These are phyloP conservation scores for Gossypium davidsonii DNA, from an alignment of 441 rosid genomes.

Conservation along the genomic window DNA sequence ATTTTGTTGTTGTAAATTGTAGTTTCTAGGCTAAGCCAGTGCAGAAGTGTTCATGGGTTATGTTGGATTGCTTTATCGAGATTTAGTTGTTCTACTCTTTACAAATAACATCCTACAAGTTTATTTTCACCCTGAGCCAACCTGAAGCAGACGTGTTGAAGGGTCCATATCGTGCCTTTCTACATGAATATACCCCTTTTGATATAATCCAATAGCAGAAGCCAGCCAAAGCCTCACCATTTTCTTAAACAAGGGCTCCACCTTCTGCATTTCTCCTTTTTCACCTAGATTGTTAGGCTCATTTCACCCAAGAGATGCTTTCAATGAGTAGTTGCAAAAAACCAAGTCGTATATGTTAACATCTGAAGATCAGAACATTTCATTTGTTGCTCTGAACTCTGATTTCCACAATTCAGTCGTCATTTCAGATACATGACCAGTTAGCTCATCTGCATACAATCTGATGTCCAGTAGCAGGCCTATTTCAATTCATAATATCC, in stretches of 20 bases:
- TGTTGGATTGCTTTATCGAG: too few species aligned
- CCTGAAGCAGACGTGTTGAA: slow-evolving; percentile 17
- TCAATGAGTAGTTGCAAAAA: slow-evolving; percentile 5
- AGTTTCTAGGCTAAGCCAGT: neutral
- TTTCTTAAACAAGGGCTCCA: neutral
- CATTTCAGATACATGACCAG: neutral
- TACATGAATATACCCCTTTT: slow-evolving; percentile 5
- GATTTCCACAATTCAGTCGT: neutral
- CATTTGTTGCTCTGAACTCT: neutral
- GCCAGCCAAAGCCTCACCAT: slow-evolving; percentile 22
- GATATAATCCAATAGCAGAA: neutral
- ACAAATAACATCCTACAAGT: neutral
- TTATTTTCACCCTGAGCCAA: neutral
- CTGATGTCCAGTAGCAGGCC: neutral
- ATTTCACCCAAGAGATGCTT: slow-evolving; percentile 13
- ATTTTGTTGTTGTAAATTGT: neutral
- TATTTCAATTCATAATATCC: too few species aligned
- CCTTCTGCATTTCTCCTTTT: neutral
- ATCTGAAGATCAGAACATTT: neutral
- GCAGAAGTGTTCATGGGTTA: too few species aligned
- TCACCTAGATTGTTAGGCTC: slow-evolving; percentile 9
- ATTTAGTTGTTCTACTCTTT: neutral
- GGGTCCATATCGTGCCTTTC: slow-evolving; percentile 15
- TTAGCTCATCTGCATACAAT: neutral
- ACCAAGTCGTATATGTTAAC: slow-evolving; percentile 10